Evolutionary conservation across 2,329 filamentous ascomycete species (phyloP).

Genomic region (Pyrenochaeta sp.): DNA sequence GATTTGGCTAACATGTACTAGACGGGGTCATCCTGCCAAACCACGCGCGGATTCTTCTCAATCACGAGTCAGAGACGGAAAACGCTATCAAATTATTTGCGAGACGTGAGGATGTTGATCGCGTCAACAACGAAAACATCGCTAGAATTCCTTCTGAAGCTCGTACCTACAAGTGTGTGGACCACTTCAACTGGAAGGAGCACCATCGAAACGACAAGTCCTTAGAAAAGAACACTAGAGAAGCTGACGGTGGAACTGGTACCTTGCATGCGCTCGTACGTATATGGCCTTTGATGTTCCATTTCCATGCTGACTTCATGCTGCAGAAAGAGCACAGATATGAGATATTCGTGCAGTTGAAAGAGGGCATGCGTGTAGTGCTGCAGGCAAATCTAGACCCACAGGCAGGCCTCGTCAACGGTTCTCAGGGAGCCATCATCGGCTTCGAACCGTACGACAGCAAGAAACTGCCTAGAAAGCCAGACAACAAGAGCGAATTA

Average conservation of each 20-base stretch:
- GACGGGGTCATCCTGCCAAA: constrained; percentile 38
- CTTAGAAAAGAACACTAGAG: constrained; percentile 17
- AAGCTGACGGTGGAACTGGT: constrained; percentile 15
- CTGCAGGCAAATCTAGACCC: constrained; percentile 60
- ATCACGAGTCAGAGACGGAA: constrained; percentile 54
- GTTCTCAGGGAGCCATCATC: constrained; percentile 43
- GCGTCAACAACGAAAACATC: constrained; percentile 47
- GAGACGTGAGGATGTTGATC: constrained; percentile 47
- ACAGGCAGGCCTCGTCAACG: constrained; percentile 43
- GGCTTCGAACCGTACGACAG: constrained; percentile 49
- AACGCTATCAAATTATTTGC: constrained; percentile 59
- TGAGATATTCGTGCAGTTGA: constrained; percentile 56
- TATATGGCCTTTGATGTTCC: too few relatives aligned
- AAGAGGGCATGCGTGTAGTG: constrained; percentile 62
- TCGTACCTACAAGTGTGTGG: constrained; percentile 45
- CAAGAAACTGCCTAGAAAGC: constrained; percentile 36
- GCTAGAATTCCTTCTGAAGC: constrained; percentile 33
- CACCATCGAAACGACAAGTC: constrained; percentile 31
- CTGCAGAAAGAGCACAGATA: constrained; percentile 56
- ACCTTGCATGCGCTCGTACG: constrained; percentile 32
- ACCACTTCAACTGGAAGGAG: constrained; percentile 53
- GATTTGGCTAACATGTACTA: constrained; percentile 6
- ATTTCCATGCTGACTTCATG: neutral
- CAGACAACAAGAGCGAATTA: constrained; percentile 5
- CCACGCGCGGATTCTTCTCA: constrained; percentile 56